Base-by-base conservation (phyloP, 148 eudicot species). In the Rhododendron simsii region DNA sequence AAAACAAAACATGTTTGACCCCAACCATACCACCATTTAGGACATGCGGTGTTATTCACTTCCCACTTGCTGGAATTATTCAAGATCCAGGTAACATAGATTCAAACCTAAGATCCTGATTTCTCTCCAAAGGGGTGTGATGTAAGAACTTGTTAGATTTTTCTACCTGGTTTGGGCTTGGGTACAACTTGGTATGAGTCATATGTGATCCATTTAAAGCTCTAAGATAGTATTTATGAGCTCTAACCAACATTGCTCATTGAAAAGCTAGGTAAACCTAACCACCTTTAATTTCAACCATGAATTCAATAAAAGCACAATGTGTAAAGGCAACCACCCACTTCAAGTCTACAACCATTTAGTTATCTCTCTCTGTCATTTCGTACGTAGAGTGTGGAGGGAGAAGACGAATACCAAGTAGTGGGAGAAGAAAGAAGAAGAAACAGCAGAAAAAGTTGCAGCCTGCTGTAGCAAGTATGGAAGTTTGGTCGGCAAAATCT, bases 261-360 rank as follows among this genome's bases (percentile, higher is more conserved):
- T 71, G 53, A 80, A 86, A 53, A 80, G 84, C 45, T 30, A 78
- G 11, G 48, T 45, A 85, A 80, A 86, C 87, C 84, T 81, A 86
- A 81, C 84, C 57, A 50, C 41, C 47, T 51, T 51, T 65, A 21
- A 67, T 71, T 50, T 81, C 44, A 48, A 53, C 37, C 84, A 51
- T 86, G 87, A 85, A 63, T n/a, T 85, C 76, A 79, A 65, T 86
- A 65, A 86, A 78, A 86, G 80, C 87, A 50, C 28, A 81, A 14
- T n/a, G 69, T 18, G 77, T 47, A 21, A 81, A 20, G 37, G 30
- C 87, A 86, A 86, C 87, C 84, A 86, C 84, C 65, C 18, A 23
- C 18, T 67, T 35, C 45, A 41, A 41, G 45, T 41, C 1, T 41
- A 5, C 83, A 16, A 51, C 37, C 51, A 81, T 86, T 73, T 67